Base-by-base conservation (phyloP, 139 green algal genomes). In the Tetradesmus lagerheimii region DNA sequence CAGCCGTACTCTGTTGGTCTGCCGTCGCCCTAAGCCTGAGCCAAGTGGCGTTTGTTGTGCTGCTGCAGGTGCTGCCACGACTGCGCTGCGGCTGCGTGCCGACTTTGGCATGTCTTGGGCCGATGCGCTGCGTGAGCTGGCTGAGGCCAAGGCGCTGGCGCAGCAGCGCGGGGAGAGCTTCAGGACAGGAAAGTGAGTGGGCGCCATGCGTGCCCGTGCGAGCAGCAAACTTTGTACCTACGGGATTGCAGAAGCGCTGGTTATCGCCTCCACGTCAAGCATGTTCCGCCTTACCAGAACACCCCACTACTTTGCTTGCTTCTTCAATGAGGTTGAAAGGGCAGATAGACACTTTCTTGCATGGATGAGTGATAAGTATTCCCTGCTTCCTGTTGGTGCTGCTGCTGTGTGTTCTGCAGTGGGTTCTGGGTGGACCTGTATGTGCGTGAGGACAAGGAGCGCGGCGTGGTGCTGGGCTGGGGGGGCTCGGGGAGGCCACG, bases 101-200 rank as follows among this genome's bases (percentile, higher is more conserved):
- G 92, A 96, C 87, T 87, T 89, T 4, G 94, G 95, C 12, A 20
- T 95, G 82, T 83, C 86, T n/a, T 97, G 87, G 88, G 85, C 91
- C 71, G 85, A 87, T 15, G 94, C 94, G 35, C 20, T n/a, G 31
- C 27, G 6, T 23, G 71, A 47, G 35, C 85, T 84, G 43, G 29
- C 83, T n/a, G 85, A 74, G 38, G 64, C 80, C n/a, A 27, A 8
- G 47, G 6, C 75, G 18, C 80, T 86, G 45, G 80, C 83, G 27
- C 4, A n/a, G 14, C 23, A 37, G 38, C 35, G 47, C 35, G 38
- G 38, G 0, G 83, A 80, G 38, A 11, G 2, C 3, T 18, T n/a
- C 37, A 88, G 64, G 9, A 27, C 62, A 43, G 25, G 81, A 20
- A 88, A 88, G 83, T 88, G 31, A 67, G 78, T 31, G 57, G 57